A percentile compares a stretch with the other conserved stretches of the same genome.
Evolutionary conservation across 306 rosid genomes (phyloP).

Genomic region (Hippophae rhamnoides): DNA sequence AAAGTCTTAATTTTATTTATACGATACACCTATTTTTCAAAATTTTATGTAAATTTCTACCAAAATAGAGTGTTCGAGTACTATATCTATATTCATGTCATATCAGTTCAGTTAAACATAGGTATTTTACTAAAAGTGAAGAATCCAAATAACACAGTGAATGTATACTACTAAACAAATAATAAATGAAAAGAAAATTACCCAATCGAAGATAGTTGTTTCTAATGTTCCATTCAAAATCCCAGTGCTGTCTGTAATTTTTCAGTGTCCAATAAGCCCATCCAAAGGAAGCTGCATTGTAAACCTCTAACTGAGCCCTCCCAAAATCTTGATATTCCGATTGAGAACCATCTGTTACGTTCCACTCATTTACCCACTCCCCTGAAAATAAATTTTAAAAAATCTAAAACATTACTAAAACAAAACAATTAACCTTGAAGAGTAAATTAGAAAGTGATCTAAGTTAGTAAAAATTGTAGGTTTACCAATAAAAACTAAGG

Average conservation of each 20-base stretch:
- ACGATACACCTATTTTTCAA: too few species aligned
- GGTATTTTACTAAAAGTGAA: too few species aligned
- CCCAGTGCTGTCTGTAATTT: conserved; percentile 74
- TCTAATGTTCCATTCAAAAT: conserved; percentile 78
- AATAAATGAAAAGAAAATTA: conserved; percentile 19
- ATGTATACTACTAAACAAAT: not conserved
- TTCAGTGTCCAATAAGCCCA: conserved; percentile 84
- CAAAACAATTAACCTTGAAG: too few species aligned
- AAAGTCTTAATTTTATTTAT: too few species aligned
- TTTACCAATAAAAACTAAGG: conserved; percentile 2
- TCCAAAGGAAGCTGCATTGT: conserved; percentile 71
- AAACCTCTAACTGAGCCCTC: conserved; percentile 67
- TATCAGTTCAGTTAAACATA: too few species aligned
- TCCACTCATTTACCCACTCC: conserved; percentile 56
- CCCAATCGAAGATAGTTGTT: conserved; percentile 65
- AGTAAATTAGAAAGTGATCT: too few species aligned
- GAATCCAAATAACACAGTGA: too few species aligned
- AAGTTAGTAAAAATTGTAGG: too few species aligned
- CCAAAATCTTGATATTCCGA: conserved; percentile 64
- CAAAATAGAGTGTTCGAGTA: too few species aligned
- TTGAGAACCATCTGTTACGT: conserved; percentile 40
- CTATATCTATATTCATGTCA: too few species aligned
- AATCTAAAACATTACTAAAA: too few species aligned
- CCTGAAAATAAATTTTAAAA: conserved; percentile 19
- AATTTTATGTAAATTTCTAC: too few species aligned